Evolutionary conservation across 768 basidiomycete species (phyloP).

Genomic region (Phlebiopsis gigantea): DNA sequence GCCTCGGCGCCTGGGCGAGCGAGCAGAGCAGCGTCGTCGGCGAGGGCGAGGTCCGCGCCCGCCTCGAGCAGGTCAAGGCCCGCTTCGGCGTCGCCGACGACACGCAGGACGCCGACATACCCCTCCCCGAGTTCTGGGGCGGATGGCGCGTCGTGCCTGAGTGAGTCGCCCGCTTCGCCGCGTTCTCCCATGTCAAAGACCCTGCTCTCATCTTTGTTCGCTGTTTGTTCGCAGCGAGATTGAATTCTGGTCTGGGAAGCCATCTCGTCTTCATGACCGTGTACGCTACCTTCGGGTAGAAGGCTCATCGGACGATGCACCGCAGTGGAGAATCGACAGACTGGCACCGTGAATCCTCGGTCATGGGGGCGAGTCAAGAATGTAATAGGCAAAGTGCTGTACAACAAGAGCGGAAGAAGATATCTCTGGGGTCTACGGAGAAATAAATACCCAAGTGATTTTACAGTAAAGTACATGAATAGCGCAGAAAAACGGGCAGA

Average conservation of each 20-base stretch:
- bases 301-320: constrained; percentile 40
- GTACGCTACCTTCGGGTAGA: constrained; percentile 65
- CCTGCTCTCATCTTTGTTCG: constrained; percentile 2
- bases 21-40: constrained; percentile 75
- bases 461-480: constrained; percentile 6
- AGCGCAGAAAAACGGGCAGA: background rate
- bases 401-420: constrained; percentile 1
- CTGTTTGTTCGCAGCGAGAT: constrained; percentile 58
- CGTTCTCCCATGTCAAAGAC: background rate
- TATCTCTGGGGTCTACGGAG: constrained; percentile 5
- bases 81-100: constrained; percentile 46
- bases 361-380: no score
- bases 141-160: constrained; percentile 92
- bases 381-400: background rate
- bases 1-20: constrained; percentile 92
- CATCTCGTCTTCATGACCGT: constrained; percentile 91
- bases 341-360: constrained; percentile 53
- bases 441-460: constrained; percentile 5
- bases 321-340: constrained; percentile 74
- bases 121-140: constrained; percentile 91
- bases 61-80: constrained; percentile 52
- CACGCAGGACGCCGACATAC: constrained; percentile 46
- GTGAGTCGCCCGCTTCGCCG: constrained; percentile 39
- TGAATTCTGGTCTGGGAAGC: constrained; percentile 96
- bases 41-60: constrained; percentile 62